Conservation (phyloP, 176 grass and related monocot species). For the Triticum monococcum region DNA sequence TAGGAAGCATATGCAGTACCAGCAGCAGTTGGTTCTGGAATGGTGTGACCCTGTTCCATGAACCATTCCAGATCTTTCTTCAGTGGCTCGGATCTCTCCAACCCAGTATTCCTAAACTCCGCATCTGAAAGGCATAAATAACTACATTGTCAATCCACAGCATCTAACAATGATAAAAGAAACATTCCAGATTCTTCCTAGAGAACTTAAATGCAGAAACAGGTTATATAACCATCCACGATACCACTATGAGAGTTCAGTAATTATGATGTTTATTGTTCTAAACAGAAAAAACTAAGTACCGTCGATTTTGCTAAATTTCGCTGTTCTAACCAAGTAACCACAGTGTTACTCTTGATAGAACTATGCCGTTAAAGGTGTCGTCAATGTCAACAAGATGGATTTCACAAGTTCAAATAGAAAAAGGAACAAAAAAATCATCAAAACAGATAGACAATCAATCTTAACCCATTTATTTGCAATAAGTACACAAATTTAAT, state of each 20-base stretch:
- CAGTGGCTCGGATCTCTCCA: slow-evolving; percentile 87
- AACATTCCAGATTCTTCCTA: neutral
- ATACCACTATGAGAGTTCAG: neutral
- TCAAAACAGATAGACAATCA: neutral
- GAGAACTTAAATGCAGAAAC: neutral
- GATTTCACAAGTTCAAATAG: neutral
- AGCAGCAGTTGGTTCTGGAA: slow-evolving; percentile 75
- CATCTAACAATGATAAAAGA: neutral
- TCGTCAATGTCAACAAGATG: neutral
- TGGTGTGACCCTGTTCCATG: slow-evolving; percentile 60
- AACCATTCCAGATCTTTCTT: slow-evolving; percentile 95
- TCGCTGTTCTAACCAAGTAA: neutral
- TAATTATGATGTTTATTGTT: neutral
- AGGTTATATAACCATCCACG: neutral
- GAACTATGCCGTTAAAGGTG: neutral
- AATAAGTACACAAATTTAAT: no score
- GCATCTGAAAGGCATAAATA: slow-evolving; percentile 56
- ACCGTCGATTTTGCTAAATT: neutral
- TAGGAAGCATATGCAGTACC: slow-evolving; percentile 67
- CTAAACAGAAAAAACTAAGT: neutral
- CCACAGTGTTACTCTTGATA: neutral
- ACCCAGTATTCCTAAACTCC: slow-evolving; percentile 80
- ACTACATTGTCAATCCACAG: slow-evolving; percentile 1
- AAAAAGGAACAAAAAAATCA: no score
- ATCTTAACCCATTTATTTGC: neutral